phyloP scores from a whole-genome alignment of 305 asterid species.

The Nicotiana rustica region DNA sequence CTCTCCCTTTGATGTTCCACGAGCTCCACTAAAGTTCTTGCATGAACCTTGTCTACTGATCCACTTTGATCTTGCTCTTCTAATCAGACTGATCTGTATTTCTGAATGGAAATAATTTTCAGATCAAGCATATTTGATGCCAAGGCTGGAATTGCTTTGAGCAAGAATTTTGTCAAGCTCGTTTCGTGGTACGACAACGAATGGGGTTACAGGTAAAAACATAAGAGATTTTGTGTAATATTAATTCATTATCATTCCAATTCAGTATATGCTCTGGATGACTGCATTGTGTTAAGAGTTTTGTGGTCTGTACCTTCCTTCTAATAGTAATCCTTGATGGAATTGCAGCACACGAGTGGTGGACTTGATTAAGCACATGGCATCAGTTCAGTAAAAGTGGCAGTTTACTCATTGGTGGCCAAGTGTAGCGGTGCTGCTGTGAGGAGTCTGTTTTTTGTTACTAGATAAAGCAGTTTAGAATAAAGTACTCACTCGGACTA shows the following conservation, averaged over 20 bases:
- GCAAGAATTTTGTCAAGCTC: conserved; percentile 62
- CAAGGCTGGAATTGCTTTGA: conserved; percentile 84
- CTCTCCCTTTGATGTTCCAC: not conserved
- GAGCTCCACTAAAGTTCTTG: not conserved
- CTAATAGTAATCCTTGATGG: not conserved
- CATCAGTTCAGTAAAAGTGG: conserved; percentile 48
- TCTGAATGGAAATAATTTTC: conserved; percentile 30
- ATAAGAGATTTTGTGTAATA: too few species aligned
- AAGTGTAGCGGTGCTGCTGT: conserved; percentile 7
- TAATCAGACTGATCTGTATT: not conserved
- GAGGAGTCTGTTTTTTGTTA: not conserved
- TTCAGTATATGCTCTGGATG: not conserved
- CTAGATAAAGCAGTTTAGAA: conserved; percentile 19
- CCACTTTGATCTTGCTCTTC: not conserved
- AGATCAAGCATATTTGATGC: conserved; percentile 87
- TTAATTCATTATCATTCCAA: not conserved
- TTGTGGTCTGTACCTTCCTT: conserved; percentile 1
- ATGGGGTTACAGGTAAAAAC: conserved; percentile 74
- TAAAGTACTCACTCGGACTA: not conserved
- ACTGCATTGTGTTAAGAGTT: not conserved
- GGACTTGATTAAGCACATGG: conserved; percentile 67
- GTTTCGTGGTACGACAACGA: conserved; percentile 85
- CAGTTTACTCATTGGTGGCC: conserved; percentile 1
- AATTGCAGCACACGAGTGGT: conserved; percentile 71
- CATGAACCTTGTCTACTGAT: not conserved